Conservation (phyloP, 192 early-diverging fungal species). For the Funneliformis geosporum region DNA sequence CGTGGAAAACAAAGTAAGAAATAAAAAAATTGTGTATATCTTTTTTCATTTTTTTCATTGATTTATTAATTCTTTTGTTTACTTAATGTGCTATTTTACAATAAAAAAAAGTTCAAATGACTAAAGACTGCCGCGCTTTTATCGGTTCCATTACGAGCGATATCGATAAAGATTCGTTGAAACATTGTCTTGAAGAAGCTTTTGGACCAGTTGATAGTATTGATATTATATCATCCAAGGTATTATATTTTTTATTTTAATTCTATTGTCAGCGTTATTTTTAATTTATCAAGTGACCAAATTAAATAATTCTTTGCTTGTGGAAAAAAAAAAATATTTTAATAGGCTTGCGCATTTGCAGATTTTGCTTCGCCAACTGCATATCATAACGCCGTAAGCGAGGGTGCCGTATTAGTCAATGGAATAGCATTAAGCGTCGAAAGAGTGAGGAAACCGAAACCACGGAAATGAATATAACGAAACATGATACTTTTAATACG, state of each 20-base stretch:
- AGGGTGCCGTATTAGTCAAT: background rate
- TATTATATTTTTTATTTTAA: too few relatives aligned
- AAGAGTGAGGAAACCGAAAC: conserved; percentile 7
- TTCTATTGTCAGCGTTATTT: too few relatives aligned
- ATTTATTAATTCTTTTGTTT: background rate
- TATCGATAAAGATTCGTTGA: conserved; percentile 5
- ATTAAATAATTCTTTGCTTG: background rate
- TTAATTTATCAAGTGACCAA: background rate
- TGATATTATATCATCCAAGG: conserved; percentile 21
- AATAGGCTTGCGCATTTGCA: background rate
- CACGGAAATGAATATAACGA: background rate
- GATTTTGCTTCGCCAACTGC: conserved; percentile 7
- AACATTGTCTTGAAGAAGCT: conserved; percentile 3
- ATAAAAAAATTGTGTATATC: too few relatives aligned
- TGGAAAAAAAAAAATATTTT: background rate
- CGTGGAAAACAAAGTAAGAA: background rate
- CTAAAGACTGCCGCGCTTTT: conserved; percentile 9
- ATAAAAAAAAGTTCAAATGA: background rate
- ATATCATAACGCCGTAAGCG: conserved; percentile 8
- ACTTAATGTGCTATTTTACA: too few relatives aligned
- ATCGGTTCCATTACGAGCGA: conserved; percentile 1
- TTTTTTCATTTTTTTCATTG: background rate
- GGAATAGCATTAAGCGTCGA: conserved; percentile 13
- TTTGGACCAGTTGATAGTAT: conserved; percentile 15
- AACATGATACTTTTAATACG: background rate